These are phyloP conservation scores for Vigna reflexopilosa DNA, from an alignment of 306 rosid genomes.

Conservation along the genomic window DNA sequence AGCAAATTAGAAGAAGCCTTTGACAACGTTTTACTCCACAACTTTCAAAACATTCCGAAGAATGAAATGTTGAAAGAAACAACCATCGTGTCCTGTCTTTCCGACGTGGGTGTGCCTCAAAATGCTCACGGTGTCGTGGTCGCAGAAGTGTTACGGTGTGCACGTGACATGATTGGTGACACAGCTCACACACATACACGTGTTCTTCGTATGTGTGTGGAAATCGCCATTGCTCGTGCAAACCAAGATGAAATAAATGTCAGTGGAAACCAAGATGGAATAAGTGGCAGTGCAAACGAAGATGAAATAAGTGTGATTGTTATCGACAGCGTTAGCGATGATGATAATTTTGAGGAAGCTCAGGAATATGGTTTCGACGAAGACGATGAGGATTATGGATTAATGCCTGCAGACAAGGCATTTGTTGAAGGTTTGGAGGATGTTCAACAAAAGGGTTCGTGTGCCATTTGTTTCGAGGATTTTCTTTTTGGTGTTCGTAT, in stretches of 20 bases:
- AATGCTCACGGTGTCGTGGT: not conserved
- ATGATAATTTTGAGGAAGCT: not conserved
- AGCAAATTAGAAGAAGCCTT: not conserved
- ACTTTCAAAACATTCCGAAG: not conserved
- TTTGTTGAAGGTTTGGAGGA: conserved; percentile 15
- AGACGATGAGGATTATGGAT: not conserved
- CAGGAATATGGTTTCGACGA: not conserved
- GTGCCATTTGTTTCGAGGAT: conserved; percentile 28
- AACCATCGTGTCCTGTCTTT: not conserved
- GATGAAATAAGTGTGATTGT: too few species aligned
- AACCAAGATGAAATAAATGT: too few species aligned
- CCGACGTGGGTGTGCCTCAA: not conserved
- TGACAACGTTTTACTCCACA: accelerated
- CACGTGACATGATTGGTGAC: not conserved
- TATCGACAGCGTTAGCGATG: not conserved
- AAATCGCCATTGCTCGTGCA: not conserved
- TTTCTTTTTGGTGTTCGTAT: not conserved
- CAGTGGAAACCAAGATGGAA: too few species aligned
- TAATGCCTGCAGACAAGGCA: conserved; percentile 28
- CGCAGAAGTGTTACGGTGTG: not conserved
- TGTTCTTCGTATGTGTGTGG: not conserved
- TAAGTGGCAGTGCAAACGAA: too few species aligned
- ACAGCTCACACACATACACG: too few species aligned
- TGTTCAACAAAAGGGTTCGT: not conserved
- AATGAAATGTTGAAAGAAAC: not conserved